Evolutionary conservation across 495 filamentous ascomycete genomes (phyloP).

Genomic region (Lasiosphaeria hispida): DNA sequence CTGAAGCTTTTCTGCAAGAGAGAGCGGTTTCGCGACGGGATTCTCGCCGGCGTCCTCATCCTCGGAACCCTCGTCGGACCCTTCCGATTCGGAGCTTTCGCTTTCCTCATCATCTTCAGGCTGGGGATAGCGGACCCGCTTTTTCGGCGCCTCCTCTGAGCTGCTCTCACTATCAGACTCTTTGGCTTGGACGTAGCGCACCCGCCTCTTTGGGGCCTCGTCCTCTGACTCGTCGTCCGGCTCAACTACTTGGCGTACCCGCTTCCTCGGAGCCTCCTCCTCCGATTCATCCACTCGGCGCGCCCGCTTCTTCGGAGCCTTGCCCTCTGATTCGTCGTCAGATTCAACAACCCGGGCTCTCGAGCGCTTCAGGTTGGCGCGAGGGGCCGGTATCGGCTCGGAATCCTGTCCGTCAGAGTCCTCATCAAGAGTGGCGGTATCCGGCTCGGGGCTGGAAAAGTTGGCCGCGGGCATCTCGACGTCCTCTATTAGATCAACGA

Average conservation of each 20-base stretch:
- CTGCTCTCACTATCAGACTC: too few species aligned
- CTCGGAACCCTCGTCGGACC: not conserved
- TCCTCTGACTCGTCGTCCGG: not conserved
- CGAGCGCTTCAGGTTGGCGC: not conserved
- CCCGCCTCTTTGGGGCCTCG: too few species aligned
- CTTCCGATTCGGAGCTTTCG: not conserved
- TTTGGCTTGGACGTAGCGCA: too few species aligned
- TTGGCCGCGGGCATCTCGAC: constrained; percentile 6
- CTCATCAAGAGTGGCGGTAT: constrained; percentile 11
- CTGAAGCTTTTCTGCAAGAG: constrained; percentile 8
- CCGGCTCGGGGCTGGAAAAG: constrained; percentile 29
- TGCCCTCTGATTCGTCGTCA: constrained; percentile 16
- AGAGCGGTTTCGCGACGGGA: not conserved
- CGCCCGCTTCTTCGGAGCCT: constrained; percentile 11
- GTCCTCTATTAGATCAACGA: constrained; percentile 2
- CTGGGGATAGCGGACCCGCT: constrained; percentile 8
- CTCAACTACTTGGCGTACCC: not conserved
- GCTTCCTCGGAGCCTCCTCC: constrained; percentile 12
- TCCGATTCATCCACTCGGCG: constrained; percentile 15
- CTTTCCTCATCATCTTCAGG: not conserved
- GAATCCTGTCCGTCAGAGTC: constrained; percentile 10
- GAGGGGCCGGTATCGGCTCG: not conserved
- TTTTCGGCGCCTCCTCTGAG: constrained; percentile 4
- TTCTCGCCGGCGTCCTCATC: not conserved
- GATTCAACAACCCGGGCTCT: constrained; percentile 15